Evolutionary conservation across 768 basidiomycete species (phyloP).

Genomic region (Suillus cothurnatus): DNA sequence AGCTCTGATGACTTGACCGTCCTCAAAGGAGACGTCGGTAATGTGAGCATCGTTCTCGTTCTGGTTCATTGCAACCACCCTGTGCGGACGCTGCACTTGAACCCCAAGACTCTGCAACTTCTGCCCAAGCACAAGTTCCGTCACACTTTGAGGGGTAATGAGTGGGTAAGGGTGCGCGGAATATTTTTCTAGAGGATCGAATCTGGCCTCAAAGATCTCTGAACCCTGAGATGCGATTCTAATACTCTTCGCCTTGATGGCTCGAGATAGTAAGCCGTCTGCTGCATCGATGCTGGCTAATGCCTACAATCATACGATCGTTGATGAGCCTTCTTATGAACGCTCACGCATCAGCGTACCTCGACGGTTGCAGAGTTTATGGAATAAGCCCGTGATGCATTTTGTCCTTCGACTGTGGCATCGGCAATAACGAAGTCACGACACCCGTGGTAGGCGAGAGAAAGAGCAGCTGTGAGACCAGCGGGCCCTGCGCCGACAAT

Average conservation of each 20-base stretch:
- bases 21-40: conserved; percentile 46
- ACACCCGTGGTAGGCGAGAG: conserved; percentile 39
- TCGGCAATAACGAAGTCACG: conserved; percentile 41
- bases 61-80: conserved; percentile 39
- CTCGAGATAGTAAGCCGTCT: conserved; percentile 32
- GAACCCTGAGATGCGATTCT: conserved; percentile 34
- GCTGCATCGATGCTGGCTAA: conserved; percentile 42
- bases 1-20: conserved; percentile 43
- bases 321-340: not conserved
- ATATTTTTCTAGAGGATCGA: conserved; percentile 38
- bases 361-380: conserved; percentile 53
- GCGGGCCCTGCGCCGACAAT: conserved; percentile 54
- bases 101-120: conserved; percentile 37
- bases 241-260: conserved; percentile 30
- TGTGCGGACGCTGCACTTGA: conserved; percentile 39
- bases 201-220: conserved; percentile 31
- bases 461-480: conserved; percentile 48
- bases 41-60: conserved; percentile 29
- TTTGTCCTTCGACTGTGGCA: conserved; percentile 25
- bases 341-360: conserved; percentile 24
- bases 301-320: conserved; percentile 37
- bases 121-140: conserved; percentile 43
- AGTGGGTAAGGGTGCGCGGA: conserved; percentile 48
- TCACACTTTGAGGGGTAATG: conserved; percentile 46
- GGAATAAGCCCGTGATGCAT: conserved; percentile 42